Evolutionary conservation across 768 basidiomycete species (phyloP), one percentile per base, ranked within the genome.

Genomic region (Tricholoma flavovirens): DNA sequence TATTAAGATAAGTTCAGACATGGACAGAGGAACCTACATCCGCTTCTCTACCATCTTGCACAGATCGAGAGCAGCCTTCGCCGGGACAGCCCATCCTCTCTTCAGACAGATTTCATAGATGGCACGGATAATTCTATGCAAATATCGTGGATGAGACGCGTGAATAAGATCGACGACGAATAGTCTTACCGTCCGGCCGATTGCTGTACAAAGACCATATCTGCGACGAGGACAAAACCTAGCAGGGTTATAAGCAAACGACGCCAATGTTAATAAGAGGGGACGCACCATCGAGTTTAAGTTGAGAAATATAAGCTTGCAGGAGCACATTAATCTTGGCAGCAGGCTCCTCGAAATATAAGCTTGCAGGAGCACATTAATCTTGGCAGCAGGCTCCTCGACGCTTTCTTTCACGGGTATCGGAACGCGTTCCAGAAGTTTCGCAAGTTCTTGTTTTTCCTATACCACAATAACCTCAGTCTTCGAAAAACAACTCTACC

Each of bases 51-150:
- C 89, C 93, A 96, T 96, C 74, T 98, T 98, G 77, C 94, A 98
- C 56, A 99, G 73, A 58, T 93, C 89, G 26, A 98, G 79, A 4
- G 93, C 93, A 6, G 91, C 88, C 62, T 92, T 86, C 0, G 96
- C 93, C 0, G 95, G 93, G 0, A 88, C 80, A 2, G 97, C 93
- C 97, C 97, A 99, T n/a, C 95, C 95, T 42, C 94, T 86, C 73
- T 96, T 97, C 57, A 98, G 74, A 68, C 95, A 98, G 55, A 98
- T 99, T 71, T 99, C 96, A 63, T 94, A 98, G 67, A 99, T 90
- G 14, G 96, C 96, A 17, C 94, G 92, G 36, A 98, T 75, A 64
- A 98, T 97, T 64, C 89, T 88, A 32, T 17, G 53, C 5, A 38
- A 50, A 48, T n/a, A n/a, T 6, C 7, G 19, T 14, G 6, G 29